phyloP scores from a whole-genome alignment of 306 rosid genomes.

The Cucumis cinereus region DNA sequence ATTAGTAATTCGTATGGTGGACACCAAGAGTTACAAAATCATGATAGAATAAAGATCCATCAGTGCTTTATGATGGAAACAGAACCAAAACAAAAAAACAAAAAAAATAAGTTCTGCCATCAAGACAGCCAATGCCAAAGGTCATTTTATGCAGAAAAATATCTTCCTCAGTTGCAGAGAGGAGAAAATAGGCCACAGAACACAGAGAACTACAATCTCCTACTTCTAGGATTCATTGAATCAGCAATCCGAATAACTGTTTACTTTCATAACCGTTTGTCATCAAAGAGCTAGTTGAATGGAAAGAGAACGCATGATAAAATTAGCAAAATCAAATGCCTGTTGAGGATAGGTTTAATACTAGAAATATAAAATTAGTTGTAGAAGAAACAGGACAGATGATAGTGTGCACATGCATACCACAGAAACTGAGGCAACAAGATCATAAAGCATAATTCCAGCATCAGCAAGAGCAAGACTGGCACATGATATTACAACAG shows the following conservation, averaged over 20 bases:
- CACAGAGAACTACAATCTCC: neutral
- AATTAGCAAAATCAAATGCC: neutral
- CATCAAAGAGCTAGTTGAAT: neutral
- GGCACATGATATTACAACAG: constrained; percentile 89
- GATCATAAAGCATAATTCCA: constrained; percentile 92
- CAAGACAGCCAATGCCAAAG: neutral
- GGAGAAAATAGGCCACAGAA: neutral
- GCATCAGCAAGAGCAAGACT: constrained; percentile 98
- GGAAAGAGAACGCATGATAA: neutral
- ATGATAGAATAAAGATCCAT: neutral
- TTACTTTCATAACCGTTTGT: neutral
- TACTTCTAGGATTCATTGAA: neutral
- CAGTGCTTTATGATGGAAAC: neutral
- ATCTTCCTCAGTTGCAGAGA: neutral
- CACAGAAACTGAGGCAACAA: constrained; percentile 91
- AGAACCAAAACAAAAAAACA: neutral
- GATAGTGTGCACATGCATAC: constrained; percentile 32
- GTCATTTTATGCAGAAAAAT: neutral
- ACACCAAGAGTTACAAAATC: neutral
- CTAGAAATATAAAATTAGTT: neutral
- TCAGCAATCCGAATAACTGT: neutral
- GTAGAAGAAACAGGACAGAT: neutral
- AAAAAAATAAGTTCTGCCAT: neutral
- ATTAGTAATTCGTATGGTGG: neutral
- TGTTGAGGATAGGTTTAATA: neutral